phyloP scores from a whole-genome alignment of 2,329 filamentous ascomycete genomes.

The Gnomoniopsis smithogilvyi region DNA sequence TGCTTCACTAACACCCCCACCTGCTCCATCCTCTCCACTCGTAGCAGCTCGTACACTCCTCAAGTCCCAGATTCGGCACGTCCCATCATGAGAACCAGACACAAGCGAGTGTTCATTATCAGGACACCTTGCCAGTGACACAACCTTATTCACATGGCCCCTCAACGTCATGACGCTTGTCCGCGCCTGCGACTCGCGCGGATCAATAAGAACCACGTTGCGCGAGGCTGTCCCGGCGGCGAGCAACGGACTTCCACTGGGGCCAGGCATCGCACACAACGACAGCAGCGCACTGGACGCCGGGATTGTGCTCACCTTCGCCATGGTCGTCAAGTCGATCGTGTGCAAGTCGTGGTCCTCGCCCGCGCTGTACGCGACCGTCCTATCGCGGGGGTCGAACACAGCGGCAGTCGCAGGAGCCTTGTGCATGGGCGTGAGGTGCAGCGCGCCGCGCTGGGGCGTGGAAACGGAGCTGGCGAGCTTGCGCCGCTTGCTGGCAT shows the following conservation, averaged over 20 bases:
- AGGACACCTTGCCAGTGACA: constrained; percentile 46
- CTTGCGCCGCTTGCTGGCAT: constrained; percentile 75
- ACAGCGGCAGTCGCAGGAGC: constrained; percentile 73
- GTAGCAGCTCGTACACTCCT: constrained; percentile 62
- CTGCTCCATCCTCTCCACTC: constrained; percentile 56
- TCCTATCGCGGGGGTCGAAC: constrained; percentile 82
- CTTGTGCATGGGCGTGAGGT: constrained; percentile 69
- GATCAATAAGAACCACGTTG: constrained; percentile 91
- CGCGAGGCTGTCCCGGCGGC: constrained; percentile 78
- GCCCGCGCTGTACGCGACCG: constrained; percentile 86
- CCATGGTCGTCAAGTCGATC: constrained; percentile 80
- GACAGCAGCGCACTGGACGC: constrained; percentile 82
- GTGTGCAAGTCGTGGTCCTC: constrained; percentile 90
- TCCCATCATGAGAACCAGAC: constrained; percentile 88
- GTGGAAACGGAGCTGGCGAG: constrained; percentile 45
- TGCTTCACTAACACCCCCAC: constrained; percentile 65
- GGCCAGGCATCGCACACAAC: constrained; percentile 68
- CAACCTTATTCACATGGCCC: constrained; percentile 77
- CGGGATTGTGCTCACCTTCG: constrained; percentile 76
- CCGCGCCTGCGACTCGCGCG: constrained; percentile 70
- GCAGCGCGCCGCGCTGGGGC: constrained; percentile 73
- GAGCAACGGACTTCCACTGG: constrained; percentile 40
- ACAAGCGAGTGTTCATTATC: constrained; percentile 79
- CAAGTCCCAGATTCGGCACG: constrained; percentile 91
- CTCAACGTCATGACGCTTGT: constrained; percentile 87